Base-by-base conservation (phyloP, 2,329 filamentous ascomycete species). In the Calonectria ilicicola region DNA sequence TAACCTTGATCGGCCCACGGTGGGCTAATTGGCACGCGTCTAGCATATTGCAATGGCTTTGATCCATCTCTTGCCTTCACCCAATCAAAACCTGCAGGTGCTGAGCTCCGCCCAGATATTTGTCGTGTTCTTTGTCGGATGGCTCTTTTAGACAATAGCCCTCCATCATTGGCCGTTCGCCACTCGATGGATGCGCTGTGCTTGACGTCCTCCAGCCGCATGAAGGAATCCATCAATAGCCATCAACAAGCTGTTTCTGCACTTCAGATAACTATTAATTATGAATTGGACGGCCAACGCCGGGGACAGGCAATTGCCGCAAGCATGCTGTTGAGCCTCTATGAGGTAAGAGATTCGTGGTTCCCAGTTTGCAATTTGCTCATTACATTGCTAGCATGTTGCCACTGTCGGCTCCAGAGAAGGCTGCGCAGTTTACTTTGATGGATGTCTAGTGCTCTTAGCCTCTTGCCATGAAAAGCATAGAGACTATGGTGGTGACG, bases 181-280 rank as follows among this genome's bases (percentile, higher is more conserved):
- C 53, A 60, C 12, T 60, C 53, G 4, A 60, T 60, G 35, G 35
- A 60, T 40, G 53, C 53, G 4, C 23, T 60, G 5, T 60, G 53
- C 2, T 26, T 60, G 21, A 14, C 38, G 14, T 17, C n/a, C 40
- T 38, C 38, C 3, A 21, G 26, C 9, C 12, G 35, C 5, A 38
- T 5, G 6, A 38, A 60, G 21, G 21, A 26, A 26, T 60, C 53
- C 3, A 26, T 26, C 9, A 2, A 21, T 2, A 60, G 53, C 12
- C 23, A 60, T 17, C 32, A 60, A 21, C 17, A 38, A 21, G 53
- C 53, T 12, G 32, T 60, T 17, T 17, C 38, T 2, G 32, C 53
- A 27, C 35, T 60, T 3, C 53, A 40, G 35, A 40, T 40, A 1
- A 12, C 32, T 23, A 26, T 40, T 6, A 26, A 19, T 10, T 9